Base-by-base conservation (phyloP, 306 rosid genomes). In the Begonia loranthoides region DNA sequence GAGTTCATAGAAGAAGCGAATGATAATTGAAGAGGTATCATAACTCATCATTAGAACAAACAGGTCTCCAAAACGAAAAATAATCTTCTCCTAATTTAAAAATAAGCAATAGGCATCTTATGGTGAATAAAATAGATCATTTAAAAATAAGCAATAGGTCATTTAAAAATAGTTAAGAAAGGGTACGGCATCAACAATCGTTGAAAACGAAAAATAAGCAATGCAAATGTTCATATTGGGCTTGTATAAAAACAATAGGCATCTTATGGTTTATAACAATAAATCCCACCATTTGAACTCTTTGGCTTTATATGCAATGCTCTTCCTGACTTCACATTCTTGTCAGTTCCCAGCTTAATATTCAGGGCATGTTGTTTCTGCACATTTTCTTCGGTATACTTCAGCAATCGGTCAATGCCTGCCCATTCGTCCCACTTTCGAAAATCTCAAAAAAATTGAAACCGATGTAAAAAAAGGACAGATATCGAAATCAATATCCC, bases 391-490 rank as follows among this genome's bases (percentile, higher is more conserved):
- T 73, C 76, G 0, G 84, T 77, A 61, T 63, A 48, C 67, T 82
- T 78, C 95, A 71, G 52, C 74, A 89, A 70, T 14, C 81, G 80
- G 52, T 84, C 93, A 55, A 60, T 12, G 21, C 49, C 66, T 41
- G 71, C 80, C 97, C 97, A 89, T 66, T 89, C 97, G 70, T 89
- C 97, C 97, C 97, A 84, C 10, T 84, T 82, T 69, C 41, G 19
- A 15, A 15, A 17, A 19, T 2, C 10, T 34, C 43, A 17, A 9
- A 36, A n/a, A 34, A 9, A 16, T 44, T n/a, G 15, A 41, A 28
- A 3, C 41, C 17, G 13, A 22, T 3, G 38, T 1, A 19, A 43
- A 47, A 48, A 22, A 22, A 50, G 9, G 12, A 39, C 10, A 51
- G 58, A 57, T 38, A 12, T n/a, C 2, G 16, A 15, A 11, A 46